Conservation (phyloP, 192 early-diverging fungal species). For the Dissophora ornata region DNA sequence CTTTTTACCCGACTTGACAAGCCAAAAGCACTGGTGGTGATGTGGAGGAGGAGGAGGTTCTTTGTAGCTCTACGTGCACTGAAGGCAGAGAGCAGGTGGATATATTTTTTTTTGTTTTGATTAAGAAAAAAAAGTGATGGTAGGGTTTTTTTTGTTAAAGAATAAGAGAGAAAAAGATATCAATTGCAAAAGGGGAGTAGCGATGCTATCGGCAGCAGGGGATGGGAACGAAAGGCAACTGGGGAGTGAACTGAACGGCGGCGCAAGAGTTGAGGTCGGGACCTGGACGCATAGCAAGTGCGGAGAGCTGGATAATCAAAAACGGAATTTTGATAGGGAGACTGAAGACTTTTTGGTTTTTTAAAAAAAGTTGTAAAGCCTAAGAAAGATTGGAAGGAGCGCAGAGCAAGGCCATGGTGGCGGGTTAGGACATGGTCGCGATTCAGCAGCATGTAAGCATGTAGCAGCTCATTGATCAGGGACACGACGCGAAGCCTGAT, state of each 20-base stretch:
- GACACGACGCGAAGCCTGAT: too few relatives aligned
- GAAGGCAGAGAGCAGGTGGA: neutral
- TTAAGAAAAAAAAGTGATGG: slow-evolving; percentile 9
- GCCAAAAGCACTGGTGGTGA: slow-evolving; percentile 36
- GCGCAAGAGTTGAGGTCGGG: slow-evolving; percentile 52
- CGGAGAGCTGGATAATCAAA: slow-evolving; percentile 36
- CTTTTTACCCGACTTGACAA: slow-evolving; percentile 55
- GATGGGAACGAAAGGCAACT: slow-evolving; percentile 54
- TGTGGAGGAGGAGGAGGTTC: neutral
- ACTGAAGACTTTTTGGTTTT: too few relatives aligned
- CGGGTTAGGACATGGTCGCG: too few relatives aligned
- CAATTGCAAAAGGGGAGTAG: slow-evolving; percentile 26
- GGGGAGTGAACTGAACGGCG: slow-evolving; percentile 50
- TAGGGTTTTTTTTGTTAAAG: slow-evolving; percentile 3
- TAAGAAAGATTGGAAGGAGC: neutral
- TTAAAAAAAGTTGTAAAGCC: too few relatives aligned
- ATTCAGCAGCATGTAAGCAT: too few relatives aligned
- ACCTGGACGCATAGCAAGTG: slow-evolving; percentile 57
- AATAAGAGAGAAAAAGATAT: slow-evolving; percentile 23
- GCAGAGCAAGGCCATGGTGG: too few relatives aligned
- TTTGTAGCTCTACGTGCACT: slow-evolving; percentile 3
- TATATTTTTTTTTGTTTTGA: slow-evolving; percentile 27
- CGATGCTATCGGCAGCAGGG: slow-evolving; percentile 57
- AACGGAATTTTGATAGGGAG: slow-evolving; percentile 46
- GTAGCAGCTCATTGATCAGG: too few relatives aligned